Conservation (phyloP, 805 yeast species). For the Cyberlindnera petersonii region DNA sequence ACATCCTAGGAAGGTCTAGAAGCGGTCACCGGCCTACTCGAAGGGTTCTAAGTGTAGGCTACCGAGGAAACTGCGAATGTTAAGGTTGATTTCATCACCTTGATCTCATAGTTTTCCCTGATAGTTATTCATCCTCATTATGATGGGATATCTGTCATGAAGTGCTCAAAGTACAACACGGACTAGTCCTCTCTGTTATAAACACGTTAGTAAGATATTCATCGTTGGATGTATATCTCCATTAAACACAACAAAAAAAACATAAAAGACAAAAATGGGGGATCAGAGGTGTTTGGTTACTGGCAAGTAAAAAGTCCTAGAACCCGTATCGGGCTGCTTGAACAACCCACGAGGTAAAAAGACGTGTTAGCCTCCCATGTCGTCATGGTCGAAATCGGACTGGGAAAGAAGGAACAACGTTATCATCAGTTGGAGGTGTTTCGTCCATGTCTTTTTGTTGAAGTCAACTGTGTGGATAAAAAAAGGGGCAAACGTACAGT, state of each 20-base stretch:
- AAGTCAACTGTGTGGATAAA: no score
- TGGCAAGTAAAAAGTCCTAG: constrained; percentile 81
- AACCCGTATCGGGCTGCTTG: constrained; percentile 29
- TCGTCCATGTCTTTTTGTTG: not conserved
- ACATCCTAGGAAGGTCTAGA: constrained; percentile 87
- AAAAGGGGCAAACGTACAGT: constrained; percentile 4
- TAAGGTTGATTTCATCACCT: constrained; percentile 74
- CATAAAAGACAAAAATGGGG: constrained; percentile 3
- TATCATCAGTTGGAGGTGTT: constrained; percentile 34
- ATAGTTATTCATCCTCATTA: not conserved
- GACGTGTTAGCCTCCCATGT: constrained; percentile 52
- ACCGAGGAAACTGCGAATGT: constrained; percentile 98
- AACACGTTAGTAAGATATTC: constrained; percentile 4
- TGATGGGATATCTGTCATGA: not conserved
- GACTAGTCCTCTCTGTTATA: constrained; percentile 14
- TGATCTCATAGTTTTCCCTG: constrained; percentile 11
- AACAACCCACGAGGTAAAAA: constrained; percentile 28
- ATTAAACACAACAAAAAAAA: constrained; percentile 1
- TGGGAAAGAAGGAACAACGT: constrained; percentile 81
- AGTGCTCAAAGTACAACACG: constrained; percentile 6
- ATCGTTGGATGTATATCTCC: not conserved
- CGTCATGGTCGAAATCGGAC: constrained; percentile 91
- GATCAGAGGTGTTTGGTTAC: constrained; percentile 65
- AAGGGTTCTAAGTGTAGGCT: constrained; percentile 84
- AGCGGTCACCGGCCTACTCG: constrained; percentile 81